Base-by-base conservation (phyloP, 1,284 basidiomycete genomes). In the Ganoderma multipileum region DNA sequence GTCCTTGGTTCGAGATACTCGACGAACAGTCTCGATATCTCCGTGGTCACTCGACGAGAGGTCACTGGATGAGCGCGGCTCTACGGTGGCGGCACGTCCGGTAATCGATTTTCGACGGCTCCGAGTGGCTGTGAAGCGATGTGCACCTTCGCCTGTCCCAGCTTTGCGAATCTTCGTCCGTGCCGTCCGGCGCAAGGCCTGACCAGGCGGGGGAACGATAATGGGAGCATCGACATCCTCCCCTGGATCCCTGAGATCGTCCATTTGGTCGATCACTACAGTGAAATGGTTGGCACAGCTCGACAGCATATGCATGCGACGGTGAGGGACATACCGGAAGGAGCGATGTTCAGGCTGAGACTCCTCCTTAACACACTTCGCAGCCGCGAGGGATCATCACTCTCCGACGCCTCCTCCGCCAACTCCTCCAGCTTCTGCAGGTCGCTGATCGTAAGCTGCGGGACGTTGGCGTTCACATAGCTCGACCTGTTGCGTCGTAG, bases 91-190 rank as follows among this genome's bases (percentile, higher is more conserved):
- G n/a, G 77, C 66, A 41, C 78, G 75, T 54, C 70, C 82, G 71
- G 47, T 50, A 50, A 73, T 84, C 3, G 81, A 79, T 50, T 84
- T 83, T 66, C 88, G 80, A 66, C 88, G 83, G 30, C 84, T 80
- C 65, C 87, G 83, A 28, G 85, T 84, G 39, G 86, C 81, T 23
- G 87, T 83, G 81, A 96, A 97, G 20, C 95, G 90, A 84, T 94
- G 93, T 2, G 92, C 91, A 57, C 89, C 91, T 67, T 93, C 95
- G 26, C 91, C 93, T 28, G 92, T 79, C 16, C 89, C 89, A n/a
- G 91, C 85, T 82, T 98, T 99, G 66, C 97, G 91, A 76, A 98
- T 98, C 84, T 96, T 97, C 3, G 97, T 99, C 26, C 97, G 90
- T 9, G 95, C 96, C 14, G 95, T 90, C 58, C 97, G 91, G 38